Conservation (phyloP, 1,284 basidiomycete genomes). For the Amylostereum chailletii region DNA sequence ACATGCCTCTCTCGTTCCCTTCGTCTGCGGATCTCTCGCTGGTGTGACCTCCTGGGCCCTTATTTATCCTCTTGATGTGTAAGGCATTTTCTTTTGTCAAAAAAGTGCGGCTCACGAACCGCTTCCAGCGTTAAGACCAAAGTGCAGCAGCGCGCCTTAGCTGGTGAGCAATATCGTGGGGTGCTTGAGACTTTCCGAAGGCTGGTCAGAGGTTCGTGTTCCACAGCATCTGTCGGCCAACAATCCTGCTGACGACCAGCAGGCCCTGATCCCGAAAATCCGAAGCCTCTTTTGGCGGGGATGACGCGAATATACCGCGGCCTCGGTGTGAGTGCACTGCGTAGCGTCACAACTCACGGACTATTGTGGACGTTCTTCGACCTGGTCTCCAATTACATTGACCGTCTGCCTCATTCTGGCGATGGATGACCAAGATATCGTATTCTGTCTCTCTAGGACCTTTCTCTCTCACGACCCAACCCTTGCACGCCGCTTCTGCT, state of each 20-base stretch:
- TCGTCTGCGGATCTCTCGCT: constrained; percentile 76
- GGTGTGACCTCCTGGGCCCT: constrained; percentile 80
- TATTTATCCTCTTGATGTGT: constrained; percentile 84
- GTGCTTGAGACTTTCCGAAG: constrained; percentile 68
- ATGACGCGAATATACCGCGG: constrained; percentile 76
- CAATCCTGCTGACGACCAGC: neutral
- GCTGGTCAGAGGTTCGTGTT: constrained; percentile 57
- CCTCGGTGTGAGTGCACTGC: constrained; percentile 74
- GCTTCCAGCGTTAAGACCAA: constrained; percentile 80
- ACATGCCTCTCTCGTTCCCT: constrained; percentile 69
- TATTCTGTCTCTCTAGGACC: neutral
- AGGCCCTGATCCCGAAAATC: constrained; percentile 70
- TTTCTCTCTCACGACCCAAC: constrained; percentile 2
- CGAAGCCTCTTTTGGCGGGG: constrained; percentile 63
- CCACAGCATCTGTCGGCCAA: neutral
- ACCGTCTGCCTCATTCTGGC: constrained; percentile 41
- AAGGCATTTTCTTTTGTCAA: constrained; percentile 20
- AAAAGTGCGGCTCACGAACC: neutral
- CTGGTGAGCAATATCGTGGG: constrained; percentile 61
- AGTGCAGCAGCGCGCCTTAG: constrained; percentile 81
- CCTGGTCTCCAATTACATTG: constrained; percentile 65
- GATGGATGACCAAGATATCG: neutral
- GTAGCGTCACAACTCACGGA: constrained; percentile 78
- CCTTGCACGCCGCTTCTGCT: neutral
- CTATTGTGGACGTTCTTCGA: constrained; percentile 81